Evolutionary conservation across 1,139 yeast species (phyloP).

Genomic region (Geotrichum europaeum): DNA sequence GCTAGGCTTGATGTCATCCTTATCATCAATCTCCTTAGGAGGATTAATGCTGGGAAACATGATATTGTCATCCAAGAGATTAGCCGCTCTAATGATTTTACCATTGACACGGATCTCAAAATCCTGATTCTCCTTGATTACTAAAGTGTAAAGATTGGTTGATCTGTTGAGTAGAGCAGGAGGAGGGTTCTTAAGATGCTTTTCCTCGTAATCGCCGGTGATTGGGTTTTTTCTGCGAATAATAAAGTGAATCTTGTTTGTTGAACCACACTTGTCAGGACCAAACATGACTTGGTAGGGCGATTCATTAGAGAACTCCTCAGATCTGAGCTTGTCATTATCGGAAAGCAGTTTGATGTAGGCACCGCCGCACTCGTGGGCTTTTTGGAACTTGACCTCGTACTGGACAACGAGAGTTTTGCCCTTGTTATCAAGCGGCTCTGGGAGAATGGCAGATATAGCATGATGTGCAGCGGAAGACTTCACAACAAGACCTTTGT

Average conservation of each 20-base stretch:
- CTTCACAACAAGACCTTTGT: slow-evolving; percentile 69
- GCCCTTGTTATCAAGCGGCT: slow-evolving; percentile 50
- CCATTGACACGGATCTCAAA: slow-evolving; percentile 83
- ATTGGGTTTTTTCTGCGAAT: slow-evolving; percentile 52
- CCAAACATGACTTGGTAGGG: slow-evolving; percentile 90
- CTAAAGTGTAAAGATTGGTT: slow-evolving; percentile 66
- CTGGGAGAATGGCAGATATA: slow-evolving; percentile 53
- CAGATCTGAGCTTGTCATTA: slow-evolving; percentile 41
- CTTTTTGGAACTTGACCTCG: slow-evolving; percentile 77
- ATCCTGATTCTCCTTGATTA: slow-evolving; percentile 56
- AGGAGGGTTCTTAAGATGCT: slow-evolving; percentile 62
- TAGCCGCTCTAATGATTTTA: slow-evolving; percentile 62
- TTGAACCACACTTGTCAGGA: slow-evolving; percentile 82
- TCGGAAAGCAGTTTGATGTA: slow-evolving; percentile 66
- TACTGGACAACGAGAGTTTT: slow-evolving; percentile 77
- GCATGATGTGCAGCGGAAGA: slow-evolving; percentile 77
- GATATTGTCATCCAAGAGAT: slow-evolving; percentile 46
- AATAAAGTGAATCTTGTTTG: slow-evolving; percentile 74
- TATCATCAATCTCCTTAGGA: slow-evolving; percentile 56
- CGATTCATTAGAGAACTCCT: slow-evolving; percentile 52
- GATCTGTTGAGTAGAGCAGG: slow-evolving; percentile 52
- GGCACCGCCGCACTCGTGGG: slow-evolving; percentile 81
- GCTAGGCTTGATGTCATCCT: slow-evolving; percentile 57
- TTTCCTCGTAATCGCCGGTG: slow-evolving; percentile 58
- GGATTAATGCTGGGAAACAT: slow-evolving; percentile 63